phyloP scores from a whole-genome alignment of 805 yeast species.

The Clavispora asparagi region DNA sequence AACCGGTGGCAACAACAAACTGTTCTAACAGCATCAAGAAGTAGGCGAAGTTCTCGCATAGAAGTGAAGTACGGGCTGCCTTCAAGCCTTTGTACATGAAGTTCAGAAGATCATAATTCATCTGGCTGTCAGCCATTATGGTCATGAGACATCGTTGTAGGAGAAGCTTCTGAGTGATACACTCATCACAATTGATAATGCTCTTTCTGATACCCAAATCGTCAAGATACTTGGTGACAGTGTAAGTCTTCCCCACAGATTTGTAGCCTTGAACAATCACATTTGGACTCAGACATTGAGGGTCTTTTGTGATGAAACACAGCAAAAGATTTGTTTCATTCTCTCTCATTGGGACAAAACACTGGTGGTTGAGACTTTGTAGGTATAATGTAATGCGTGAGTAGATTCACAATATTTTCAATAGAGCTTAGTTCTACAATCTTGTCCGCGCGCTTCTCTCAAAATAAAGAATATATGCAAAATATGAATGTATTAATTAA shows the following conservation, averaged over 20 bases:
- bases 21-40: conserved; percentile 39
- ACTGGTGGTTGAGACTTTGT: neutral
- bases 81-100: conserved; percentile 23
- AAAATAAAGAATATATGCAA: neutral
- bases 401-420: neutral
- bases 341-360: conserved; percentile 16
- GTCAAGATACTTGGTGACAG: conserved; percentile 27
- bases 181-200: conserved; percentile 41
- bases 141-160: conserved; percentile 37
- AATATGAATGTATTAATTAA: neutral
- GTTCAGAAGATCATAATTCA: conserved; percentile 11
- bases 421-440: neutral
- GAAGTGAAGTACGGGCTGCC: conserved; percentile 20
- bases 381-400: neutral
- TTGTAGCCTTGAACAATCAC: conserved; percentile 45
- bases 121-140: conserved; percentile 33
- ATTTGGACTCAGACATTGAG: conserved; percentile 26
- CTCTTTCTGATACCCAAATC: conserved; percentile 22
- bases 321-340: conserved; percentile 31
- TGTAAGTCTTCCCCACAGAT: conserved; percentile 45
- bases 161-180: conserved; percentile 35
- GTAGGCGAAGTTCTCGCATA: conserved; percentile 38
- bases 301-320: conserved; percentile 28
- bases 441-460: neutral
- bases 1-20: conserved; percentile 26